These are phyloP conservation scores for Microthyrium microscopicum DNA, from an alignment of 2,329 filamentous ascomycete species.

Conservation along the genomic window DNA sequence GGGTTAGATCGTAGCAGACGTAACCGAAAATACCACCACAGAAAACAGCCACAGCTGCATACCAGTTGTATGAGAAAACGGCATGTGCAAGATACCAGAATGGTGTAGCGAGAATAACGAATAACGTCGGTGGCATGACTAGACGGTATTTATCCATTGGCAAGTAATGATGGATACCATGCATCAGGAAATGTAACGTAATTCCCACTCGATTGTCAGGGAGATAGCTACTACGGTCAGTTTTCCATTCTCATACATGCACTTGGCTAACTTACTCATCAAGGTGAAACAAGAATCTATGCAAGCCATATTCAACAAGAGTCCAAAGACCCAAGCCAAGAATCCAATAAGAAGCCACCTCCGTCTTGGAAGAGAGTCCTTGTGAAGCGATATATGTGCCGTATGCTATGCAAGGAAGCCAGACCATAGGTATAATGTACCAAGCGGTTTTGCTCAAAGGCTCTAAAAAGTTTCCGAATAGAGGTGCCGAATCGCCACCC, in stretches of 20 bases:
- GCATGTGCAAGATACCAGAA: slow-evolving; percentile 85
- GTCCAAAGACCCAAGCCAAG: slow-evolving; percentile 71
- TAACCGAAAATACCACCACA: slow-evolving; percentile 92
- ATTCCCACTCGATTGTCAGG: slow-evolving; percentile 82
- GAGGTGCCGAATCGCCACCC: slow-evolving; percentile 75
- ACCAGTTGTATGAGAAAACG: slow-evolving; percentile 74
- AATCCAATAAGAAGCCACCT: slow-evolving; percentile 37
- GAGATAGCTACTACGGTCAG: slow-evolving; percentile 43
- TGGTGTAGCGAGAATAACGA: slow-evolving; percentile 64
- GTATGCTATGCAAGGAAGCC: slow-evolving; percentile 67
- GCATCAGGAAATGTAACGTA: slow-evolving; percentile 80
- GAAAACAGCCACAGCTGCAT: slow-evolving; percentile 60
- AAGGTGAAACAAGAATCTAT: slow-evolving; percentile 85
- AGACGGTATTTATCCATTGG: slow-evolving; percentile 98
- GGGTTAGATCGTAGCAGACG: slow-evolving; percentile 88
- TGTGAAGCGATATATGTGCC: slow-evolving; percentile 49
- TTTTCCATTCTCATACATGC: slow-evolving; percentile 11
- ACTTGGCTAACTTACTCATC: slow-evolving; percentile 50
- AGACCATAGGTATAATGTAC: slow-evolving; percentile 73
- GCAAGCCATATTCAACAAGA: slow-evolving; percentile 73
- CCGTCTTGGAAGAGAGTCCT: slow-evolving; percentile 35
- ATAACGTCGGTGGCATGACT: slow-evolving; percentile 90
- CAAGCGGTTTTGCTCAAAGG: slow-evolving; percentile 89
- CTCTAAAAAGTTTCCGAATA: slow-evolving; percentile 98
- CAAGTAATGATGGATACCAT: slow-evolving; percentile 94